Base-by-base conservation (phyloP, 2,329 filamentous ascomycete genomes). In the Clarireedia monteithiana region DNA sequence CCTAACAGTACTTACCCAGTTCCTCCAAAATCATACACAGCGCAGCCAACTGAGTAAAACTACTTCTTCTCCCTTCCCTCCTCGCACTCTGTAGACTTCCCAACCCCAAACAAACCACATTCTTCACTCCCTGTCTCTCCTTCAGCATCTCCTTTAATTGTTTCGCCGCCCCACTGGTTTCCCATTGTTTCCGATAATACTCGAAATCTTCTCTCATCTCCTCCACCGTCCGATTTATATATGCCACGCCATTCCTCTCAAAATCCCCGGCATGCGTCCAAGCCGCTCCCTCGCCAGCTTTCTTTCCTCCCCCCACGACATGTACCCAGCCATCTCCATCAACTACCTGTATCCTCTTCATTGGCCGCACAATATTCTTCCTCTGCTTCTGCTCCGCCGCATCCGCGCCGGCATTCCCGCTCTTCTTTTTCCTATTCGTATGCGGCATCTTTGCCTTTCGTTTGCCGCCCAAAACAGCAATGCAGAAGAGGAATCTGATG, bases 321-420 rank as follows among this genome's bases (percentile, higher is more conserved):
- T 70, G 67, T 24, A 65, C 66, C 68, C 68, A 70, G n/a, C 68
- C 68, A 40, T 69, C 64, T 1, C 57, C 58, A 55, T 67, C 68
- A 14, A 64, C 59, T 4, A 70, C 51, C 36, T 69, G 59, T 40
- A 59, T 62, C 34, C 68, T 53, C 49, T 68, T 69, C 5, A 61
- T 68, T 2, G 53, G 47, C 38, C 64, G 65, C 7, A 62, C 56
- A n/a, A 64, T 50, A 20, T 57, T 55, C 2, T 50, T 47, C 50
- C 45, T 39, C 58, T 52, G 15, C n/a, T 53, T 56, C 38, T 48
- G 47, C 46, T 54, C 39, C 2, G 12, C 53, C 34, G 49, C 48
- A 47, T 54, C 39, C 2, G 12, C 53, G 6, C 3, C 6, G 4
- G 5, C 36, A 2, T 6, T 30, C 20, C 20, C 20, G 20, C 20